A percentile compares a stretch with the other conserved stretches of the same genome.
phyloP scores from a whole-genome alignment of 2,329 filamentous ascomycete genomes.

The Incumbomyces delicatus region DNA sequence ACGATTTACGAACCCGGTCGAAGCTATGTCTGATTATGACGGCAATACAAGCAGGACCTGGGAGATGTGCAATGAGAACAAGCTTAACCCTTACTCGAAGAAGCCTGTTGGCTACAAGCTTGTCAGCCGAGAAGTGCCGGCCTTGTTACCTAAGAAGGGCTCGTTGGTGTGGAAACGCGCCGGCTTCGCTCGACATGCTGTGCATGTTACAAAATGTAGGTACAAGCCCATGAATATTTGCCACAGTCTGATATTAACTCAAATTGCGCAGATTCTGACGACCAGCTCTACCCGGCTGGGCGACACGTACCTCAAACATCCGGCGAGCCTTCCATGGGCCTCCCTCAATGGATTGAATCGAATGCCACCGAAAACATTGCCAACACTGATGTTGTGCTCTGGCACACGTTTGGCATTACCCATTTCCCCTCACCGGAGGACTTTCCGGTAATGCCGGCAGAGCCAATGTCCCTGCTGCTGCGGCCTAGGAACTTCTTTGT shows the following conservation, averaged over 20 bases:
- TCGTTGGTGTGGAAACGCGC: slow-evolving; percentile 83
- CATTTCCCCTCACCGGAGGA: slow-evolving; percentile 87
- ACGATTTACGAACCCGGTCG: slow-evolving; percentile 59
- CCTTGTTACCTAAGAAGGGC: slow-evolving; percentile 67
- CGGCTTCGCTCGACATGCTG: slow-evolving; percentile 74
- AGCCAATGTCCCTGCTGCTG: slow-evolving; percentile 72
- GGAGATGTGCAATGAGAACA: slow-evolving; percentile 81
- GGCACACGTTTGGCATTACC: slow-evolving; percentile 87
- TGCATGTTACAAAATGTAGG: slow-evolving; percentile 84
- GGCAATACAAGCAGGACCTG: slow-evolving; percentile 70
- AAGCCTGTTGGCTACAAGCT: slow-evolving; percentile 84
- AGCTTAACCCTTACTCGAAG: slow-evolving; percentile 74
- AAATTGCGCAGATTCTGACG: slow-evolving; percentile 54
- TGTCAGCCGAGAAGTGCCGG: slow-evolving; percentile 73
- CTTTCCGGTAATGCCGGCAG: slow-evolving; percentile 83
- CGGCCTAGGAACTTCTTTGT: slow-evolving; percentile 75
- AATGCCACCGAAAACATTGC: slow-evolving; percentile 60
- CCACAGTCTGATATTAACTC: too few species aligned
- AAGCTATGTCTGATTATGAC: slow-evolving; percentile 70
- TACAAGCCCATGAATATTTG: slow-evolving; percentile 13
- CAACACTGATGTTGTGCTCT: slow-evolving; percentile 78
- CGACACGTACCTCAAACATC: slow-evolving; percentile 82
- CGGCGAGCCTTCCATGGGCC: slow-evolving; percentile 62
- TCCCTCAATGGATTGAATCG: slow-evolving; percentile 65
- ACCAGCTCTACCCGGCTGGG: slow-evolving; percentile 74